Base-by-base conservation (phyloP, 768 basidiomycete genomes). In the Vararia minispora region DNA sequence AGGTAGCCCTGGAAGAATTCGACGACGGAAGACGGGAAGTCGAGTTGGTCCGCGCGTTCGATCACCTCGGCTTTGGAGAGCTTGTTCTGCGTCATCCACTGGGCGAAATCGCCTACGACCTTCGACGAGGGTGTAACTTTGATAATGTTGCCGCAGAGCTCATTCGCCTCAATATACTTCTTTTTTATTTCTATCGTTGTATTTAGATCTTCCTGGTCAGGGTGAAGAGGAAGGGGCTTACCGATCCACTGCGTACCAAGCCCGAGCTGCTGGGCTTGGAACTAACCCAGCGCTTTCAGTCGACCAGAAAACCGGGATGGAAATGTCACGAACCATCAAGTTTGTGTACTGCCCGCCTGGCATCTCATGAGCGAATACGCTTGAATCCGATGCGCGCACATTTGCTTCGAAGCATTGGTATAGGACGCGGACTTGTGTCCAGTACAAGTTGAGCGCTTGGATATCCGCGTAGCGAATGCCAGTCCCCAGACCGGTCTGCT, bases 1-100 rank as follows among this genome's bases (percentile, higher is more conserved):
- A 99, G 85, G 63, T 91, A 94, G 13, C 95, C 95, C 58, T 97
- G 92, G 89, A 97, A 97, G 72, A 95, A 99, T 54, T 98, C 94
- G 28, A 90, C 87, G 33, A 90, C 88, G 24, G 86, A 91, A 9
- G 88, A 91, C 7, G 95, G 95, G 80, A 99, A 97, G 61, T 99
- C 95, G 43, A 99, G 78, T 41, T 76, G 73, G 29, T 86, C 84
- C 29, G 94, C 95, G 35, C 81, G 77, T 7, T 77, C 72, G 40
- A 92, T 56, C 22, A 99, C 91, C 41, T 97, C 82, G 49, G 80
- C 63, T 61, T 90, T 89, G 38, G 79, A 72, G 42, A 98, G 68
- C 45, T 78, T 76, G 69, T 98, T 98, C 48, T 87, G 86, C 25
- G 90, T 92, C 90, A 97, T 92, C 83, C 85, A 95, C 62, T 99